A percentile compares a stretch with the other conserved stretches of the same genome.
Evolutionary conservation across 345 rosid species (phyloP).

Genomic region (Salix udensis): DNA sequence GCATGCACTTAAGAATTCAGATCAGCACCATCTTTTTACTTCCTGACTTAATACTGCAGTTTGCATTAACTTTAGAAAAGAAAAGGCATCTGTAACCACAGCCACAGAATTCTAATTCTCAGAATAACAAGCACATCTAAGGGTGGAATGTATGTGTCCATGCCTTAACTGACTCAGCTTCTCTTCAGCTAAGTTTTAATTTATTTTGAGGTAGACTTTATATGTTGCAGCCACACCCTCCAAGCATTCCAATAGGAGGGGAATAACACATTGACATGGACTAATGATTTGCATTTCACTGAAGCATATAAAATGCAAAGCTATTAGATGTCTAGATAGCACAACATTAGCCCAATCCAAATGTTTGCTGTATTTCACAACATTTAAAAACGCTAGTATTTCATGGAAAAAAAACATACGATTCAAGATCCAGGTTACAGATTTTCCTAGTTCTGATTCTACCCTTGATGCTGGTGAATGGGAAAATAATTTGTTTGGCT

Average conservation of each 20-base stretch:
- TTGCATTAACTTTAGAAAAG: no score
- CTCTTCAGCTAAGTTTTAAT: not conserved
- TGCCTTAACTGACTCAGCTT: not conserved
- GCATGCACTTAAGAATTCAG: not conserved
- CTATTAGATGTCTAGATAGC: not conserved
- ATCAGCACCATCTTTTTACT: not conserved
- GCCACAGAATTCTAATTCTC: not conserved
- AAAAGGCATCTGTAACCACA: not conserved
- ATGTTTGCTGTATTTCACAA: not conserved
- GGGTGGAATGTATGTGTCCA: not conserved
- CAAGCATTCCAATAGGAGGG: not conserved
- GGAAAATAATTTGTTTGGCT: not conserved
- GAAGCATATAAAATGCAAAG: not conserved
- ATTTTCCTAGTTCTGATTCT: not conserved
- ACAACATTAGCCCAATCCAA: not conserved
- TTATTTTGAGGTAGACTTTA: not conserved
- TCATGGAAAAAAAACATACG: not conserved
- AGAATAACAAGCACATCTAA: not conserved
- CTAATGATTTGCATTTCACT: not conserved
- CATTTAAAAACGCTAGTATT: not conserved
- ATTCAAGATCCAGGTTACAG: not conserved
- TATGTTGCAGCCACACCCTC: not conserved
- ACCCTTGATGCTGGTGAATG: not conserved
- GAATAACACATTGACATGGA: not conserved
- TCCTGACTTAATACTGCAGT: not conserved